These are phyloP conservation scores for Lichtheimia corymbifera DNA, from an alignment of 371 early-diverging fungal species.

Conservation along the genomic window DNA sequence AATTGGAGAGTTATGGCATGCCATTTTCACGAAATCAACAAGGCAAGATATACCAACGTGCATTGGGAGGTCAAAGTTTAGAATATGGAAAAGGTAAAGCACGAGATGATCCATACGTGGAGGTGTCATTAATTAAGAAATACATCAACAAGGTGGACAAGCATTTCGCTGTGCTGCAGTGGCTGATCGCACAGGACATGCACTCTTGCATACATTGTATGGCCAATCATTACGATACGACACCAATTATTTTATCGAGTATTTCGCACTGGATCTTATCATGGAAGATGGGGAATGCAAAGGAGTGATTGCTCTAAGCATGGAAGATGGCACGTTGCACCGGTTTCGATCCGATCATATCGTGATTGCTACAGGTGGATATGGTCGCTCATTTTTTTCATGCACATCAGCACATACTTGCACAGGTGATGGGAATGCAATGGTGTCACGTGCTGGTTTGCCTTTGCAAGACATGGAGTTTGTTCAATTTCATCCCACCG, in stretches of 20 bases:
- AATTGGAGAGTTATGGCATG: constrained; percentile 97
- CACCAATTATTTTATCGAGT: constrained; percentile 97
- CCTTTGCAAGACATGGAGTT: constrained; percentile 96
- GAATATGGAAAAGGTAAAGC: constrained; percentile 79
- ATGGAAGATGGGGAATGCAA: constrained; percentile 98
- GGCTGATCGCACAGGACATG: constrained; percentile 98
- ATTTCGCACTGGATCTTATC: constrained; percentile 97
- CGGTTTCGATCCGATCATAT: constrained; percentile 98
- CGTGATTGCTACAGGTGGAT: constrained; percentile 97
- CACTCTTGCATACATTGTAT: constrained; percentile 95
- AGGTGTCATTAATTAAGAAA: neutral
- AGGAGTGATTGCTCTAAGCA: constrained; percentile 93
- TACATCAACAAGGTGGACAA: constrained; percentile 78
- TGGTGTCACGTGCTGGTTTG: constrained; percentile 89
- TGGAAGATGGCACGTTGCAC: constrained; percentile 97
- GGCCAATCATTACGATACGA: constrained; percentile 95
- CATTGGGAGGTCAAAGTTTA: constrained; percentile 96
- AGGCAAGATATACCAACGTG: constrained; percentile 98
- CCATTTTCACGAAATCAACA: constrained; percentile 97
- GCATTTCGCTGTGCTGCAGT: constrained; percentile 98
- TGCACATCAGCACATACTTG: constrained; percentile 98
- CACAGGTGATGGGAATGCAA: constrained; percentile 98
- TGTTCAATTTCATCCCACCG: constrained; percentile 98
- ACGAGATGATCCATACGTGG: no score
- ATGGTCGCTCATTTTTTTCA: constrained; percentile 98